Evolutionary conservation across 352 stramenopile genomes (phyloP), one percentile per base, ranked within the genome.

Genomic region (Globisporangium nodosum): DNA sequence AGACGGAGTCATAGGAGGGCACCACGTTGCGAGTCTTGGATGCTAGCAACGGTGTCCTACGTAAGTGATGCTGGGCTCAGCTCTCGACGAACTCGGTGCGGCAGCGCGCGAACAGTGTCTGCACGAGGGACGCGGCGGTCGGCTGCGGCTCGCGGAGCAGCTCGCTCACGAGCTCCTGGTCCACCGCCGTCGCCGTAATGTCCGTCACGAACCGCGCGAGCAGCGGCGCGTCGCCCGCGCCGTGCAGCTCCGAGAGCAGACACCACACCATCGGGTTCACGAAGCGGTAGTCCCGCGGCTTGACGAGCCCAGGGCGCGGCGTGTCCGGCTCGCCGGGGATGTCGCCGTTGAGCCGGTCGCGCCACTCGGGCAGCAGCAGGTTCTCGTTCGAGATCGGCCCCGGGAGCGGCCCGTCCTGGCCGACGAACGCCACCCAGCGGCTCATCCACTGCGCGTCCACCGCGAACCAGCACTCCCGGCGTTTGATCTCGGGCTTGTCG

Each of bases 191-290:
- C 3, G 75, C 68, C 4, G 84, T 61, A 6, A 79, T 70, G 45
- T 88, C 79, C 39, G 20, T 55, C 13, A 61, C 40, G 15, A 24
- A 66, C 35, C 74, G 60, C 11, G 65, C 62, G 5, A 84, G 55
- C 16, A 69, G 37, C 11, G 83, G 83, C 6, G 77, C 70, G 31
- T 87, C 74, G 42, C 74, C 76, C 1, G 68, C 56, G 16, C 81
- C 78, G 56, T 93, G 75, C 9, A 90, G 60, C 62, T 87, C 81
- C 11, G 61, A 70, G 21, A 91, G 73, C 3, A 93, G 54, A 37
- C 75, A 78, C 81, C 81, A 93, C 15, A 93, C 81, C 68, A 93
- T 87, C 8, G 83, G 79, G 31, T 76, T 71, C 42, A 93, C 81
- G 45, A 74, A 75, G 3, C 83, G 78, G 46, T 90, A 93, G 67